Base-by-base conservation (phyloP, 139 green algal species). In the Chlorella sp. region DNA sequence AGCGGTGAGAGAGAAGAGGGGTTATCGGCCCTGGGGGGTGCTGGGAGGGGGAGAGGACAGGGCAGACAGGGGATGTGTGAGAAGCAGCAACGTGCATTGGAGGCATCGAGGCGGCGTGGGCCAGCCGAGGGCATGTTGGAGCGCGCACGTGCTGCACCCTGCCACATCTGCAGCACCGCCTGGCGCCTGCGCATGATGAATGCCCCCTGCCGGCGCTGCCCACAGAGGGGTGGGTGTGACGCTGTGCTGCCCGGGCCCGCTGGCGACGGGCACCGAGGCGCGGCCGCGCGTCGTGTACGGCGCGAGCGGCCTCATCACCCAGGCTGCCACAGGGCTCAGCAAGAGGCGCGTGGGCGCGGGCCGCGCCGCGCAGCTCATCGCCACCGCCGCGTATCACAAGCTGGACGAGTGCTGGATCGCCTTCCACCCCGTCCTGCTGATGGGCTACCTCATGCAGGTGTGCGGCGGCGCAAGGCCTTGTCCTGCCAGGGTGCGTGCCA, bases 331-430 rank as follows among this genome's bases (percentile, higher is more conserved):
- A 25, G 67, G 65, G 29, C 67, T 61, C 33, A 77, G 69, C 68
- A 85, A 76, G 51, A 77, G 86, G 76, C 68, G 80, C 40, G 66
- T 91, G 35, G 14, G 56, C 0, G 65, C 75, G 29, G 55, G 53
- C 1, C 65, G 82, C 0, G 88, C 82, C 6, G 89, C 84, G 23
- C 58, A 91, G 74, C 82, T 96, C 8, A 87, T 96, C 8, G 81
- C 81, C 3, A 76, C 70, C 3, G 93, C 93, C 0, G 87, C 86
- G 7, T 87, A 90, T 36, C 78, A 92, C 79, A 76, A 81, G 27
- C 68, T 96, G 17, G 79, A 85, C 45, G 91, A 95, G 72, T 86
- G 71, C 27, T 97, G 93, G 93, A 93, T 97, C 14, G 87, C 91
- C 0, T 79, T 77, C 56, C 92, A 97, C 60, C 93, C 93, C 0